Conservation (phyloP, 2,329 filamentous ascomycete genomes). For the Alternaria triticina region DNA sequence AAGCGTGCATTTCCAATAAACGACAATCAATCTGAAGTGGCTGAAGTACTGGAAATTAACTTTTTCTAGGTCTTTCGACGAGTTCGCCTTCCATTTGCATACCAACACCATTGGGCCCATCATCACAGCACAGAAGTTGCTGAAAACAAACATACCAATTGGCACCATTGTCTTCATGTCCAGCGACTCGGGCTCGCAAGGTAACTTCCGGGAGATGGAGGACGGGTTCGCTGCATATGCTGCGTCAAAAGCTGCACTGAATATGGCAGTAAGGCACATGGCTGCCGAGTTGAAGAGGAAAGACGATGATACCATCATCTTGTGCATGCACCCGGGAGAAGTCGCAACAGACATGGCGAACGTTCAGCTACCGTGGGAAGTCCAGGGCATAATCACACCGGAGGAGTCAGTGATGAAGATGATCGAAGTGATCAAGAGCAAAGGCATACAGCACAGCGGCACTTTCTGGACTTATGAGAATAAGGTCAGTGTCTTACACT, state of each 20-base stretch:
- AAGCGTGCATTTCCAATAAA: conserved; percentile 24
- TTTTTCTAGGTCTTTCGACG: conserved; percentile 55
- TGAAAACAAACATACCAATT: conserved; percentile 55
- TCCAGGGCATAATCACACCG: conserved; percentile 59
- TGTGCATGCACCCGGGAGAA: conserved; percentile 65
- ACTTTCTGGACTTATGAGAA: conserved; percentile 65
- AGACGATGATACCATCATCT: conserved; percentile 56
- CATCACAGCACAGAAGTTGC: conserved; percentile 60
- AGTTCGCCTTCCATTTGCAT: conserved; percentile 62
- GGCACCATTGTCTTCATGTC: conserved; percentile 63
- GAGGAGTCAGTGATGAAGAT: conserved; percentile 59
- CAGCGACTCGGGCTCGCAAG: conserved; percentile 61
- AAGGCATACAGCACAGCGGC: conserved; percentile 56
- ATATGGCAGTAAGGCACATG: conserved; percentile 63
- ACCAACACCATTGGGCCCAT: conserved; percentile 67
- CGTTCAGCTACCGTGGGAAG: conserved; percentile 58
- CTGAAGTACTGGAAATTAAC: conserved; percentile 9
- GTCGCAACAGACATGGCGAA: conserved; percentile 64
- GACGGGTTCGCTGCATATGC: conserved; percentile 66
- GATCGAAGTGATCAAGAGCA: conserved; percentile 59
- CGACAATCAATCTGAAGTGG: conserved; percentile 8
- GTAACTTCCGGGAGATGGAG: conserved; percentile 60
- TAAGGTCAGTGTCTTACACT: conserved; percentile 47
- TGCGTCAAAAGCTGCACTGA: conserved; percentile 64
- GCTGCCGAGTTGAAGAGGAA: conserved; percentile 61